These are phyloP conservation scores for Bipolaris cookei DNA, from an alignment of 2,329 filamentous ascomycete genomes.

Conservation along the genomic window DNA sequence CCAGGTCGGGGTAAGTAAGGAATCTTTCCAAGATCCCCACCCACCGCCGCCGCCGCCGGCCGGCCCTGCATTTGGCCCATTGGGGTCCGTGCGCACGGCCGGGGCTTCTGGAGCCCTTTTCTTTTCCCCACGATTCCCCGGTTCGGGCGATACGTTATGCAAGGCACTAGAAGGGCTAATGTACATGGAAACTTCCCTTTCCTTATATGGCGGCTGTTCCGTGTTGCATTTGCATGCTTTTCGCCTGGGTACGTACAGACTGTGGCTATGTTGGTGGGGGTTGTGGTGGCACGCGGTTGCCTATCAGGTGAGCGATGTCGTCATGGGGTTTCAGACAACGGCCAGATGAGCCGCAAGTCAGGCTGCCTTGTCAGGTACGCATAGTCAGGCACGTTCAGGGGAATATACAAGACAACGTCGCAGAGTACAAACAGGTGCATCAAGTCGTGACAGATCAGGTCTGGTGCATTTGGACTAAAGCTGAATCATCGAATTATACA, in stretches of 20 bases:
- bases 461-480: slow-evolving; percentile 28
- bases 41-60: too few relatives aligned
- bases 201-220: neutral
- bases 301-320: slow-evolving; percentile 37
- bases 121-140: too few relatives aligned
- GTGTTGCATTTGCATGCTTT: neutral
- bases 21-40: too few relatives aligned
- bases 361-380: slow-evolving; percentile 31
- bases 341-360: slow-evolving; percentile 42
- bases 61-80: too few relatives aligned
- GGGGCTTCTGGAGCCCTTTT: too few relatives aligned
- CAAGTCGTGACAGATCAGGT: slow-evolving; percentile 17
- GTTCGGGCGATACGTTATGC: too few relatives aligned
- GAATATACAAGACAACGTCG: slow-evolving; percentile 8
- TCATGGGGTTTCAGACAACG: slow-evolving; percentile 40
- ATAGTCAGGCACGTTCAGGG: slow-evolving; percentile 15
- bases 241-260: neutral
- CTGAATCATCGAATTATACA: slow-evolving; percentile 31
- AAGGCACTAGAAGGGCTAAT: neutral
- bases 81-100: too few relatives aligned
- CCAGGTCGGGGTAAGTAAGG: too few relatives aligned
- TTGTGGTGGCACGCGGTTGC: neutral
- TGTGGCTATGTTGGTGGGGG: neutral
- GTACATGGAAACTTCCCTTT: neutral
- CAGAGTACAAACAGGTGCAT: neutral